A percentile compares a stretch with the other conserved stretches of the same genome.
phyloP scores from a whole-genome alignment of 2,329 filamentous ascomycete species.

The Alternaria ventricosa region DNA sequence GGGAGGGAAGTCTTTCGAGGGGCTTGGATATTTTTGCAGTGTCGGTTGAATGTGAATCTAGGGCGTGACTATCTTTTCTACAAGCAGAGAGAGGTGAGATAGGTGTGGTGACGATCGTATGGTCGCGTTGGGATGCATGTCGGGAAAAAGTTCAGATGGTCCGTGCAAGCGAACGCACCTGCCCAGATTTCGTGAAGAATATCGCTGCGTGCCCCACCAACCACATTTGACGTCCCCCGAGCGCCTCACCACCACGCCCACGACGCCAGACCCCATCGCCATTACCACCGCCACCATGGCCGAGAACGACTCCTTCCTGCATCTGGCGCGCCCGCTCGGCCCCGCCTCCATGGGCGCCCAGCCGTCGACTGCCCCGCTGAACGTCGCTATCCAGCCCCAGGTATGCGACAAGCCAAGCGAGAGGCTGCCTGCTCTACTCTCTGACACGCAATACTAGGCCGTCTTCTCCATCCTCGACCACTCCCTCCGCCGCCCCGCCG shows the following conservation, averaged over 20 bases:
- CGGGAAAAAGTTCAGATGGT: constrained; percentile 23
- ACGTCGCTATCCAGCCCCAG: constrained; percentile 94
- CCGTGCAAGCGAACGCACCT: constrained; percentile 42
- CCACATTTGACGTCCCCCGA: constrained; percentile 22
- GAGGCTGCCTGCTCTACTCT: constrained; percentile 7
- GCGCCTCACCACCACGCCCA: constrained; percentile 3
- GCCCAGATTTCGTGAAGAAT: constrained; percentile 43
- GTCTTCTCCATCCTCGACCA: constrained; percentile 80
- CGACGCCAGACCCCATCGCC: background rate
- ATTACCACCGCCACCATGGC: constrained; percentile 77
- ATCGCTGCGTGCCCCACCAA: constrained; percentile 32
- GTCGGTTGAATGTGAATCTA: too few relatives aligned
- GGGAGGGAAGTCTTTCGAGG: background rate
- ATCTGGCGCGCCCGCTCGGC: constrained; percentile 90
- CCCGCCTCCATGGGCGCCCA: constrained; percentile 79
- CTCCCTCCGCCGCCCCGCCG: constrained; percentile 86
- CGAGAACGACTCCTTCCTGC: constrained; percentile 84
- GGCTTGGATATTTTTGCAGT: background rate
- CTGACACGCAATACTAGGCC: constrained; percentile 52
- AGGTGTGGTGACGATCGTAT: too few relatives aligned
- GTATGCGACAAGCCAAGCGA: constrained; percentile 58
- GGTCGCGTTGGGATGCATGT: too few relatives aligned
- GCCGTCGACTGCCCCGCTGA: constrained; percentile 87
- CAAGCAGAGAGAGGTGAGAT: too few relatives aligned
- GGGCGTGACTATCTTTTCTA: too few relatives aligned